Evolutionary conservation across 2,329 filamentous ascomycete species (phyloP).

Genomic region (Leptodontidium sp.): DNA sequence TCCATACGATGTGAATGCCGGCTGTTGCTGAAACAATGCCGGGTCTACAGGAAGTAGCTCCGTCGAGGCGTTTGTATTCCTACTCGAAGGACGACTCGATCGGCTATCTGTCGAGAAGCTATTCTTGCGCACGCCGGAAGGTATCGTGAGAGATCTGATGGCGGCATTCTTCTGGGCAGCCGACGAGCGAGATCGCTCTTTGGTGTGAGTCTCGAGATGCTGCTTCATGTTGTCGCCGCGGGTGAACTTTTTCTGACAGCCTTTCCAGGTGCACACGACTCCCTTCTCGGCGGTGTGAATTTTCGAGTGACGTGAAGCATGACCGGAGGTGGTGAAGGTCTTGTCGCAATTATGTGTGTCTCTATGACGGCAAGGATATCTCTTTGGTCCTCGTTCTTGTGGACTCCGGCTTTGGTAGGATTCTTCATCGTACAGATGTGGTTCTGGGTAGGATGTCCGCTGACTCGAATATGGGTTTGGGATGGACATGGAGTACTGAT

Average conservation of each 20-base stretch:
- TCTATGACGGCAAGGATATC: conserved; percentile 77
- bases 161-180: conserved; percentile 41
- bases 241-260: conserved; percentile 82
- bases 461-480: conserved; percentile 19
- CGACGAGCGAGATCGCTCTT: conserved; percentile 53
- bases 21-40: conserved; percentile 27
- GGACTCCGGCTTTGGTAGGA: conserved; percentile 27
- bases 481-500: conserved; percentile 26
- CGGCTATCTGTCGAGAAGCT: conserved; percentile 36
- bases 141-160: conserved; percentile 40
- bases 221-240: conserved; percentile 90
- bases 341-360: conserved; percentile 77
- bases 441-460: conserved; percentile 31
- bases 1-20: not conserved
- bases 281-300: conserved; percentile 85
- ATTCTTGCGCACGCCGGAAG: conserved; percentile 45
- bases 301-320: conserved; percentile 85
- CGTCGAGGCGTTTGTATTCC: conserved; percentile 24
- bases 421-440: conserved; percentile 40
- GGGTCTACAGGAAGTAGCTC: conserved; percentile 32
- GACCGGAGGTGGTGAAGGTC: conserved; percentile 84
- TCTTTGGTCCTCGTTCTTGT: conserved; percentile 55
- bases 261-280: conserved; percentile 70
- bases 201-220: conserved; percentile 79
- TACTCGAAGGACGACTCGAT: conserved; percentile 50